Percentiles rank a stretch among this genome's conserved stretches.
Evolutionary conservation across 441 rosid species (phyloP).

Genomic region (Pelargonium citronellum): DNA sequence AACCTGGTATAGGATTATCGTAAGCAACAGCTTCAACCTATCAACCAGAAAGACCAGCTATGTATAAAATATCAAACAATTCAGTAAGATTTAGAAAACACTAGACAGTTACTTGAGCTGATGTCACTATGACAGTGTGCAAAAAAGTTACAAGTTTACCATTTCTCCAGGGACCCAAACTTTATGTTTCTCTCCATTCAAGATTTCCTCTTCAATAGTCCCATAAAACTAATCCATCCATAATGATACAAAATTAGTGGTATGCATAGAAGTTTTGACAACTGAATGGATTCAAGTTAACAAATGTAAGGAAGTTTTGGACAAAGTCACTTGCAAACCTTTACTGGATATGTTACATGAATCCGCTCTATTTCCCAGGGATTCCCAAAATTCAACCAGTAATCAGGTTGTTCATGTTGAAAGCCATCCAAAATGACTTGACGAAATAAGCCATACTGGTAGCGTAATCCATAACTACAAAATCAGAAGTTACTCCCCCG

Average conservation of each 20-base stretch:
- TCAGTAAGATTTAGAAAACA: not conserved
- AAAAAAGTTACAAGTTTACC: slow-evolving; percentile 22
- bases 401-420: slow-evolving; percentile 52
- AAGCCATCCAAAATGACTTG: slow-evolving; percentile 50
- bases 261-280: slow-evolving; percentile 11
- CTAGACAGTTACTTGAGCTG: not conserved
- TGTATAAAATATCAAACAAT: slow-evolving; percentile 2
- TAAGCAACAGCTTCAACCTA: slow-evolving; percentile 58
- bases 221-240: slow-evolving; percentile 46
- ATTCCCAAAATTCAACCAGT: slow-evolving; percentile 56
- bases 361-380: slow-evolving; percentile 61
- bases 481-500: slow-evolving; percentile 8
- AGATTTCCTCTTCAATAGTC: slow-evolving; percentile 34
- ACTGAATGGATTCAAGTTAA: slow-evolving; percentile 6
- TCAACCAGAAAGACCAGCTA: slow-evolving; percentile 18
- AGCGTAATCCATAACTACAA: slow-evolving; percentile 48
- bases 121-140: not conserved
- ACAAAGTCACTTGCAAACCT: slow-evolving; percentile 34
- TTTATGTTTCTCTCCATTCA: slow-evolving; percentile 31
- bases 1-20: slow-evolving; percentile 56
- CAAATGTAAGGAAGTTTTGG: slow-evolving; percentile 11
- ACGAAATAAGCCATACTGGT: slow-evolving; percentile 52
- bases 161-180: slow-evolving; percentile 51
- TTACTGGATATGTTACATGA: slow-evolving; percentile 47
- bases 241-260: slow-evolving; percentile 8